These are phyloP conservation scores for Dactylella cylindrospora DNA, from an alignment of 2,329 filamentous ascomycete genomes.

Conservation along the genomic window DNA sequence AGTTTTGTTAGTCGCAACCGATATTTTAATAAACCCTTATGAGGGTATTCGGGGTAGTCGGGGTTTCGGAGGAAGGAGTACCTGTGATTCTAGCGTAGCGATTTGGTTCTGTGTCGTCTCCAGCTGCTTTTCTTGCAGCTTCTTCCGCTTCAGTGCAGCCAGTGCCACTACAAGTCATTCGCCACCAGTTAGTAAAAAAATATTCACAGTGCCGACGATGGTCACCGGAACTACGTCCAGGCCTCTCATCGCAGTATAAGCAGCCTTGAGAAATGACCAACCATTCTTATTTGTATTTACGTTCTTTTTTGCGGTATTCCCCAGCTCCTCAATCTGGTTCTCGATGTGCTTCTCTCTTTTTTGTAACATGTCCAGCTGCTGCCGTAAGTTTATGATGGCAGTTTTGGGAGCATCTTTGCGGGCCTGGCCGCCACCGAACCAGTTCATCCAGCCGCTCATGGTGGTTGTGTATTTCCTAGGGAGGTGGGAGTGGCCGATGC, in stretches of 20 bases:
- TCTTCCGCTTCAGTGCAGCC: slow-evolving; percentile 87
- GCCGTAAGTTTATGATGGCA: slow-evolving; percentile 82
- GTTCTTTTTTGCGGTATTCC: slow-evolving; percentile 82
- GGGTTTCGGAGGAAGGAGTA: background rate
- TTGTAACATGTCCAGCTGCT: slow-evolving; percentile 94
- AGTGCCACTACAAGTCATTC: slow-evolving; percentile 70
- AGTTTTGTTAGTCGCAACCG: background rate
- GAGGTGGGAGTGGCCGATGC: background rate
- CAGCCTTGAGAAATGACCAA: slow-evolving; percentile 60
- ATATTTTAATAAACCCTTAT: too few relatives aligned
- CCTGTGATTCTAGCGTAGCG: slow-evolving; percentile 83
- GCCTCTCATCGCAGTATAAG: too few relatives aligned
- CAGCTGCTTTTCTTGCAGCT: slow-evolving; percentile 85
- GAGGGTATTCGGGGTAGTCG: background rate
- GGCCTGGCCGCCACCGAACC: slow-evolving; percentile 78
- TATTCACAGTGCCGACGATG: background rate
- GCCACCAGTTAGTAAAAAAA: background rate
- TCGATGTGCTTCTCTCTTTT: slow-evolving; percentile 92
- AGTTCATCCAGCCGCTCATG: slow-evolving; percentile 33
- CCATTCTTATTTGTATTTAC: slow-evolving; percentile 86
- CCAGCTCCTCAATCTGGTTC: slow-evolving; percentile 90
- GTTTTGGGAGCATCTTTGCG: slow-evolving; percentile 96
- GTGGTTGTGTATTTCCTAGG: background rate
- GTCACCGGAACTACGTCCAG: too few relatives aligned
- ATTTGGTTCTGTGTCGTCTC: slow-evolving; percentile 91